Evolutionary conservation across 1,284 basidiomycete genomes (phyloP), one percentile per base, ranked within the genome.

Genomic region (Moniliophthora roreri): DNA sequence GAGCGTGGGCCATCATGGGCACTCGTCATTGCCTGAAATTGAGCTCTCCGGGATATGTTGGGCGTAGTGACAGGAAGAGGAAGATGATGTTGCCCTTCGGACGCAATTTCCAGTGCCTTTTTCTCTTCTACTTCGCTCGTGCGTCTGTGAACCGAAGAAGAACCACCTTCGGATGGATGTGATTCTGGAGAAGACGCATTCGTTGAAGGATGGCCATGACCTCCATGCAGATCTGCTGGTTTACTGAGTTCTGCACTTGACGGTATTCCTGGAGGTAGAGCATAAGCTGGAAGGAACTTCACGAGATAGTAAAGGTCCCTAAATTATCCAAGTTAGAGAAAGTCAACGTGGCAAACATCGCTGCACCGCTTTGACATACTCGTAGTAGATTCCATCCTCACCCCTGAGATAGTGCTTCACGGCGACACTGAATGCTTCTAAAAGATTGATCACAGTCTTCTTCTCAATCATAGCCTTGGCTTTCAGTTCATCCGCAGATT

Each of bases 221-320:
- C 28, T 32, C 28, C 48, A 9, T 26, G 23, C n/a, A 44, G 35
- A 11, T 50, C 53, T 4, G 51, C 38, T 5, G 52, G 56, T 16
- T 64, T 62, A 1, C 64, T 48, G 18, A 72, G 56, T 54, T 80
- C 75, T n/a, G 65, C 57, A 35, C n/a, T 62, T 15, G 77, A 78
- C 11, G 83, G 80, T 44, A 81, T 65, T 28, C 81, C 80, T 1
- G 79, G 63, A 0, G 84, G 84, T 6, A 87, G 69, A 1, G 79
- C 77, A 60, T 87, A 87, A 4, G 79, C 72, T 1, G 85, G 85
- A n/a, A 88, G 75, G 66, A 81, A 86, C 63, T 85, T 87, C 63
- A 84, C 78, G 50, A 81, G 76, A 59, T 84, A 79, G 65, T 82
- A 85, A 4, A 88, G 70, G 63, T 87, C 85, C 60, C 77, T 81